Evolutionary conservation across 805 yeast genomes (phyloP).

Genomic region (Wickerhamiella sorbophila): DNA sequence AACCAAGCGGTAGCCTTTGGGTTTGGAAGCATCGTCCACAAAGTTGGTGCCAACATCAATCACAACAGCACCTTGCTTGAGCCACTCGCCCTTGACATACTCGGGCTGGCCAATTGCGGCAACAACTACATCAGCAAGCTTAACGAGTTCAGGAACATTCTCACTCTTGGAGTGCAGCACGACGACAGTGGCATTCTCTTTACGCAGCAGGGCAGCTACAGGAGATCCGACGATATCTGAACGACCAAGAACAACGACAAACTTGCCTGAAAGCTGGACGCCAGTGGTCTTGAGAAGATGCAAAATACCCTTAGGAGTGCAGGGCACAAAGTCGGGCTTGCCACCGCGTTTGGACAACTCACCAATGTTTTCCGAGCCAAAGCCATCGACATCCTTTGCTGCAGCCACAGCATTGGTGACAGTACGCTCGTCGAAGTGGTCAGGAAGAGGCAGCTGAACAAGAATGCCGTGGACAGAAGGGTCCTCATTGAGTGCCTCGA

Average conservation of each 20-base stretch:
- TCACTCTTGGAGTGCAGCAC: conserved; percentile 64
- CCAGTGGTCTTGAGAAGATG: conserved; percentile 59
- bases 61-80: conserved; percentile 72
- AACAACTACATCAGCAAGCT: conserved; percentile 71
- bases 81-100: conserved; percentile 75
- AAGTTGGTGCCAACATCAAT: conserved; percentile 94
- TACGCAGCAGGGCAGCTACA: conserved; percentile 66
- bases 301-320: conserved; percentile 92
- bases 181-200: conserved; percentile 73
- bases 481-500: conserved; percentile 57
- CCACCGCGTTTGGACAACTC: conserved; percentile 84
- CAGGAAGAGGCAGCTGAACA: conserved; percentile 83
- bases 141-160: conserved; percentile 42
- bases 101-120: conserved; percentile 85
- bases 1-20: conserved; percentile 71
- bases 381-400: conserved; percentile 90
- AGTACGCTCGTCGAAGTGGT: conserved; percentile 57
- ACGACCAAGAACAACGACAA: conserved; percentile 86
- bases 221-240: conserved; percentile 96
- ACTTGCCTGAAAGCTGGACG: conserved; percentile 56
- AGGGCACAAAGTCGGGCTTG: conserved; percentile 68
- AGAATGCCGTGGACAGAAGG: conserved; percentile 70
- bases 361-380: conserved; percentile 77
- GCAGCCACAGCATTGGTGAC: conserved; percentile 72
- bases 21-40: conserved; percentile 56